Percentiles rank a stretch among this genome's conserved stretches.
These are phyloP conservation scores for Phytophthora crassamura DNA, from an alignment of 352 stramenopile genomes.

Conservation along the genomic window DNA sequence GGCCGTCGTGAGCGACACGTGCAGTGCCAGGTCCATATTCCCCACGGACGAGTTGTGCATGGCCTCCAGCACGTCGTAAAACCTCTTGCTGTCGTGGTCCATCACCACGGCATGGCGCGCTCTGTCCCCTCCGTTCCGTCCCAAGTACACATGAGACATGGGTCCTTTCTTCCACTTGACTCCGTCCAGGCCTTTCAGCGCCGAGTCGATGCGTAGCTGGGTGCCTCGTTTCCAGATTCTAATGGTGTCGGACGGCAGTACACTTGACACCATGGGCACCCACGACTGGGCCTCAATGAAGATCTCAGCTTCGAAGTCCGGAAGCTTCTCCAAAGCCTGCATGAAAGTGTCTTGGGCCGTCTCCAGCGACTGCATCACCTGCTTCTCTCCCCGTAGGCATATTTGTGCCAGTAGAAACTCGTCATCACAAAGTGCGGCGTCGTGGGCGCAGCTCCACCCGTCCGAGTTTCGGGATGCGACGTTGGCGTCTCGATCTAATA, in stretches of 20 bases:
- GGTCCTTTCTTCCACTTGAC: constrained; percentile 77
- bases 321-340: constrained; percentile 65
- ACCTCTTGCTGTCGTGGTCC: constrained; percentile 62
- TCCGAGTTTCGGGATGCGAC: constrained; percentile 44
- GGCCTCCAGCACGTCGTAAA: constrained; percentile 72
- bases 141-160: constrained; percentile 79
- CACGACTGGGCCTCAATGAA: constrained; percentile 83
- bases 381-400: constrained; percentile 68
- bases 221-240: constrained; percentile 75
- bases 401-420: constrained; percentile 76
- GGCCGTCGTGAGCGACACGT: constrained; percentile 75
- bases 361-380: constrained; percentile 58
- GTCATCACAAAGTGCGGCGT: constrained; percentile 77
- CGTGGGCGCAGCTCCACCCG: constrained; percentile 82
- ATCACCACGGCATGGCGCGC: constrained; percentile 62
- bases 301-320: constrained; percentile 85
- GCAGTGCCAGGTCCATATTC: constrained; percentile 77
- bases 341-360: constrained; percentile 63
- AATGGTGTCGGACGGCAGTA: constrained; percentile 79
- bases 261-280: constrained; percentile 82
- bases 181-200: constrained; percentile 78
- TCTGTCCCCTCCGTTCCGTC: constrained; percentile 28
- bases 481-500: constrained; percentile 53
- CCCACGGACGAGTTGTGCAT: constrained; percentile 60
- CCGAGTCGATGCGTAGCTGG: constrained; percentile 72